A percentile compares a stretch with the other conserved stretches of the same genome.
Evolutionary conservation across 2,329 filamentous ascomycete genomes (phyloP).

Genomic region (Ophiocordyceps polyrhachis-furcata): DNA sequence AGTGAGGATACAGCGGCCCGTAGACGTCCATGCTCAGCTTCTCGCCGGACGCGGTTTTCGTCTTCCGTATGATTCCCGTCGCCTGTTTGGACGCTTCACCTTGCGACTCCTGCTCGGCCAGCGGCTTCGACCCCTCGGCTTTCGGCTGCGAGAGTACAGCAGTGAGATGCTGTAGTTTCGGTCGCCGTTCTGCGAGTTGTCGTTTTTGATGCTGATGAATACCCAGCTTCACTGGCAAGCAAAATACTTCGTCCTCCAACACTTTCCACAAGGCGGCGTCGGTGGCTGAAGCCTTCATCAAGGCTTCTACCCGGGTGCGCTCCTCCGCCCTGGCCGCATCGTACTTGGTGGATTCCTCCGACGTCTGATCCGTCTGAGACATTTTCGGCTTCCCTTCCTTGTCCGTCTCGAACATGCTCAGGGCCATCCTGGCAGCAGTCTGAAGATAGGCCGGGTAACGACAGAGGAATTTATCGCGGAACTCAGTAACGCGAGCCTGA

Average conservation of each 20-base stretch:
- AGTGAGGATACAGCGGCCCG: constrained; percentile 45
- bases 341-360: constrained; percentile 15
- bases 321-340: constrained; percentile 25
- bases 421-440: constrained; percentile 18
- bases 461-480: constrained; percentile 16
- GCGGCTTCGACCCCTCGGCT: constrained; percentile 1
- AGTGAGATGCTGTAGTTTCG: constrained; percentile 2
- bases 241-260: constrained; percentile 49
- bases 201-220: constrained; percentile 12
- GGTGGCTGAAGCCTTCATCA: constrained; percentile 35
- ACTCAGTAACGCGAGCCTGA: constrained; percentile 12
- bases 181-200: constrained; percentile 1
- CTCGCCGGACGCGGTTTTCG: constrained; percentile 3
- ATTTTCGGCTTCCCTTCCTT: constrained; percentile 11
- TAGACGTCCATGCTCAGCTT: constrained; percentile 33
- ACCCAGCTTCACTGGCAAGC: constrained; percentile 35
- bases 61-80: background rate
- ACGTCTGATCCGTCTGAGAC: constrained; percentile 12
- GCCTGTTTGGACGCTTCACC: background rate
- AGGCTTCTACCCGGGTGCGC: constrained; percentile 28
- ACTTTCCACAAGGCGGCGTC: constrained; percentile 50
- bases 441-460: constrained; percentile 21
- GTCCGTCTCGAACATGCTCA: constrained; percentile 18
- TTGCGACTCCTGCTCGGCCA: background rate
- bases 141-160: constrained; percentile 3